These are phyloP conservation scores for Scedosporium dehoogii DNA, from an alignment of 2,329 filamentous ascomycete species.

Conservation along the genomic window DNA sequence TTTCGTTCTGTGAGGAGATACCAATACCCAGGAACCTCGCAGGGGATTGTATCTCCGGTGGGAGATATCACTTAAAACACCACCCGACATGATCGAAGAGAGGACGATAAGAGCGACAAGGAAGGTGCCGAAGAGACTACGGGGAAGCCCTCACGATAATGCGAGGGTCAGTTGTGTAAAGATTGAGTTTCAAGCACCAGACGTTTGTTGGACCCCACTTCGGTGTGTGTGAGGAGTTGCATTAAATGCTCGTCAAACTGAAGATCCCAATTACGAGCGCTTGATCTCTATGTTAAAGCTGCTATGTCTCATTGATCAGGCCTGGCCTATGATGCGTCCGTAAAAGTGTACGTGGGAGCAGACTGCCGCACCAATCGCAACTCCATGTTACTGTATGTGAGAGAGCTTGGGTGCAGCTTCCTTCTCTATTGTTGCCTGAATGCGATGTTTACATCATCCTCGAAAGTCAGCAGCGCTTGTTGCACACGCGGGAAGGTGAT, in stretches of 20 bases:
- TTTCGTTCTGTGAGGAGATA: slow-evolving; percentile 94
- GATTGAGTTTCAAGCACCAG: not conserved
- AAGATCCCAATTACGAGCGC: too few relatives aligned
- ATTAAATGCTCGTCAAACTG: too few relatives aligned
- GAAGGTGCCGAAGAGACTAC: not conserved
- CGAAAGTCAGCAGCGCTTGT: not conserved
- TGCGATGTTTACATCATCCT: not conserved
- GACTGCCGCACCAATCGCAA: not conserved
- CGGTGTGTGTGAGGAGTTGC: too few relatives aligned
- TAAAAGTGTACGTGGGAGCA: not conserved
- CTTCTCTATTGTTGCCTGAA: not conserved
- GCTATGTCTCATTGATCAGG: not conserved
- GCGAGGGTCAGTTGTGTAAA: not conserved
- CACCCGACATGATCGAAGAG: slow-evolving; percentile 51
- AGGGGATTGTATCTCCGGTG: slow-evolving; percentile 91
- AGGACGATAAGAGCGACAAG: not conserved
- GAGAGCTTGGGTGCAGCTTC: not conserved
- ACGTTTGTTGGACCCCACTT: too few relatives aligned
- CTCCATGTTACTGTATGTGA: not conserved
- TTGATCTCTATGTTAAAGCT: not conserved
- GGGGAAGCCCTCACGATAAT: too few relatives aligned
- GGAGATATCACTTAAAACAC: slow-evolving; percentile 88
- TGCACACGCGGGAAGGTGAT: too few relatives aligned
- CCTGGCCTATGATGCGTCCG: not conserved
- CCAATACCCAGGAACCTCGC: slow-evolving; percentile 81